Evolutionary conservation across 768 basidiomycete genomes (phyloP).

Genomic region (Suillus weaverae): DNA sequence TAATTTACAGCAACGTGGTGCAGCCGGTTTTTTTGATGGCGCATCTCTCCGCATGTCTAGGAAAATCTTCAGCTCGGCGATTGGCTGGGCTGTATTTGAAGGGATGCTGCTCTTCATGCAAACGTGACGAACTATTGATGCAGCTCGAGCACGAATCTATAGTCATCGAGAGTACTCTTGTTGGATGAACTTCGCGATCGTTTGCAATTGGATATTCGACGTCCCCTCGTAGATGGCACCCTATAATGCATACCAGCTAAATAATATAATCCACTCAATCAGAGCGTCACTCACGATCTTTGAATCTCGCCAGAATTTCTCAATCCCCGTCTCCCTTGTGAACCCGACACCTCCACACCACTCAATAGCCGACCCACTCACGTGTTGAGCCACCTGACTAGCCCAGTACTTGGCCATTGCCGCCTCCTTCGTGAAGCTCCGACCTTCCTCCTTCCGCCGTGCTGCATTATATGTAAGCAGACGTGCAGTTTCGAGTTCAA

Average conservation of each 20-base stretch:
- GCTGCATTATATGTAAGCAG: conserved; percentile 97
- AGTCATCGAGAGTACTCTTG: conserved; percentile 63
- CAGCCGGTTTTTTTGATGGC: conserved; percentile 84
- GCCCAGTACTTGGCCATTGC: conserved; percentile 98
- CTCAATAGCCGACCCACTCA: conserved; percentile 89
- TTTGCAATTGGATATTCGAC: conserved; percentile 97
- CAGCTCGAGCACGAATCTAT: not conserved
- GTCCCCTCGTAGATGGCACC: conserved; percentile 94
- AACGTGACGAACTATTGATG: conserved; percentile 20
- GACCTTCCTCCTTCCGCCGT: conserved; percentile 88
- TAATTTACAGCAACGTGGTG: conserved; percentile 67
- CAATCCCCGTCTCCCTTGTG: conserved; percentile 91
- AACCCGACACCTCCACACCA: conserved; percentile 95
- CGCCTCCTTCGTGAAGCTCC: conserved; percentile 85
- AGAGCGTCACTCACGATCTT: conserved; percentile 71
- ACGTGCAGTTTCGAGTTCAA: conserved; percentile 87
- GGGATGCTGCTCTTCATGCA: conserved; percentile 64
- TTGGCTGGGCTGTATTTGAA: conserved; percentile 93
- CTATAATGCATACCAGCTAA: conserved; percentile 35
- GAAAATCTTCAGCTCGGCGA: conserved; percentile 86
- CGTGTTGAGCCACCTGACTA: conserved; percentile 85
- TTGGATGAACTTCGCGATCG: conserved; percentile 90
- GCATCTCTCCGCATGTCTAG: conserved; percentile 78
- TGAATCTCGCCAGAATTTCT: conserved; percentile 96
- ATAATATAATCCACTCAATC: conserved; percentile 2